These are phyloP conservation scores for Hortiboletus campestris DNA, from an alignment of 768 basidiomycete species.

Conservation along the genomic window DNA sequence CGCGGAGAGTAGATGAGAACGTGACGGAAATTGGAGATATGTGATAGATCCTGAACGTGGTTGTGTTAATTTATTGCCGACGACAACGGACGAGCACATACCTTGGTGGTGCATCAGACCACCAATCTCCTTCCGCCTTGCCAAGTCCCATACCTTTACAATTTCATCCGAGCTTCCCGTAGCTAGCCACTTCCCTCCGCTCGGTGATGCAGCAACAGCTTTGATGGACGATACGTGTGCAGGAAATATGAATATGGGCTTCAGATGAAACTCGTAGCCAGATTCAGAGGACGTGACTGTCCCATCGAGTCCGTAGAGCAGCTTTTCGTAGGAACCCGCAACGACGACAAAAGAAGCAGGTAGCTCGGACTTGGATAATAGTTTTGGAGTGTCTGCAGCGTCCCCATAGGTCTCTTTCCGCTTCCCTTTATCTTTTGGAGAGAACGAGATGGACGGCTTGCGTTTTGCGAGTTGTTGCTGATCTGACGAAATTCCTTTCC, in stretches of 20 bases:
- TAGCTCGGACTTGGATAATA: slow-evolving; percentile 22
- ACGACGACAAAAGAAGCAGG: slow-evolving; percentile 79
- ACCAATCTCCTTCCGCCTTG: slow-evolving; percentile 89
- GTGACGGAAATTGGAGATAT: slow-evolving; percentile 78
- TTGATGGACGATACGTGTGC: slow-evolving; percentile 94
- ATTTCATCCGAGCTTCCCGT: slow-evolving; percentile 96
- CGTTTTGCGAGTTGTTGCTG: neutral
- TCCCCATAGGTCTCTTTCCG: slow-evolving; percentile 6
- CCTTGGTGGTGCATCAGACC: slow-evolving; percentile 95
- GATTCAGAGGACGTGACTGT: slow-evolving; percentile 37
- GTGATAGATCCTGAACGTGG: slow-evolving; percentile 79
- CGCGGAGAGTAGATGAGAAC: slow-evolving; percentile 86
- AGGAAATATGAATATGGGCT: slow-evolving; percentile 93
- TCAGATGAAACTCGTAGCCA: slow-evolving; percentile 43
- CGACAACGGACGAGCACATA: slow-evolving; percentile 31
- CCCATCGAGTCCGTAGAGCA: slow-evolving; percentile 87
- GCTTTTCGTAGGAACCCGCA: slow-evolving; percentile 94
- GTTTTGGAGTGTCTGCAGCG: neutral
- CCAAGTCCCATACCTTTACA: slow-evolving; percentile 94
- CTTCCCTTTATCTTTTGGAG: slow-evolving; percentile 34
- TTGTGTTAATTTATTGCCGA: neutral
- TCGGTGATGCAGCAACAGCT: slow-evolving; percentile 81
- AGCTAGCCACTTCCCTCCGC: slow-evolving; percentile 94
- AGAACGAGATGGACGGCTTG: slow-evolving; percentile 5
- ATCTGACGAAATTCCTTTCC: neutral